A percentile compares a stretch with the other conserved stretches of the same genome.
Conservation (phyloP, 1,284 basidiomycete species). For the Inonotus hispidus region DNA sequence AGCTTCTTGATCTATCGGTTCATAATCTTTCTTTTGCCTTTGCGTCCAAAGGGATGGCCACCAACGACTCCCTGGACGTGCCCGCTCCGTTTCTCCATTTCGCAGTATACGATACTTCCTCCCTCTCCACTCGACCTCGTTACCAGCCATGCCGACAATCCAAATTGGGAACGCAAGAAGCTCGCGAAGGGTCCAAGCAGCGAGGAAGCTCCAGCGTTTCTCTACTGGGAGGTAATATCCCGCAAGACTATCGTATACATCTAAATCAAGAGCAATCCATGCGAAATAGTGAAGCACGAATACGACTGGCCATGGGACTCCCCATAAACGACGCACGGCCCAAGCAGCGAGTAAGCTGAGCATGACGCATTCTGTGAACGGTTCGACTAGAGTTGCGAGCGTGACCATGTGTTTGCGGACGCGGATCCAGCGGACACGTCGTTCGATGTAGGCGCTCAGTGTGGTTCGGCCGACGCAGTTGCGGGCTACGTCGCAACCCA, state of each 20-base stretch:
- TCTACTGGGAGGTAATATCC: constrained; percentile 53
- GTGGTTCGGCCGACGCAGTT: constrained; percentile 88
- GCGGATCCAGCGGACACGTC: constrained; percentile 90
- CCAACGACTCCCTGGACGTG: constrained; percentile 1
- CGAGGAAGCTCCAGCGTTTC: constrained; percentile 55
- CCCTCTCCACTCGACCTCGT: constrained; percentile 82
- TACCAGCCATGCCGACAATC: constrained; percentile 72
- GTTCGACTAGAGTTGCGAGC: constrained; percentile 79
- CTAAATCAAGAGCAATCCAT: constrained; percentile 68
- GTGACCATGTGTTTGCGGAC: constrained; percentile 91
- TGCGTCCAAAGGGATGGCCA: background rate
- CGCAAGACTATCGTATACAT: constrained; percentile 67
- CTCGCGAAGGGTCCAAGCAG: constrained; percentile 78
- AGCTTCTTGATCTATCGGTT: constrained; percentile 15
- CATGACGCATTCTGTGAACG: constrained; percentile 82
- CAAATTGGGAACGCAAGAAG: constrained; percentile 81
- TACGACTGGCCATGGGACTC: constrained; percentile 47
- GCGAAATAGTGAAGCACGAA: constrained; percentile 48
- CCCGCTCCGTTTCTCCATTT: constrained; percentile 46
- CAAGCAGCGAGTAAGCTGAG: constrained; percentile 59
- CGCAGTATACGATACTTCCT: constrained; percentile 54
- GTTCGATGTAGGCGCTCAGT: constrained; percentile 74
- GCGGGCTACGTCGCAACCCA: constrained; percentile 82
- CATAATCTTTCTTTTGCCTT: constrained; percentile 8
- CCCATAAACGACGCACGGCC: constrained; percentile 50